A percentile compares a stretch with the other conserved stretches of the same genome.
Evolutionary conservation across 148 eudicot genomes (phyloP).

Genomic region (Amaranthus cruentus): DNA sequence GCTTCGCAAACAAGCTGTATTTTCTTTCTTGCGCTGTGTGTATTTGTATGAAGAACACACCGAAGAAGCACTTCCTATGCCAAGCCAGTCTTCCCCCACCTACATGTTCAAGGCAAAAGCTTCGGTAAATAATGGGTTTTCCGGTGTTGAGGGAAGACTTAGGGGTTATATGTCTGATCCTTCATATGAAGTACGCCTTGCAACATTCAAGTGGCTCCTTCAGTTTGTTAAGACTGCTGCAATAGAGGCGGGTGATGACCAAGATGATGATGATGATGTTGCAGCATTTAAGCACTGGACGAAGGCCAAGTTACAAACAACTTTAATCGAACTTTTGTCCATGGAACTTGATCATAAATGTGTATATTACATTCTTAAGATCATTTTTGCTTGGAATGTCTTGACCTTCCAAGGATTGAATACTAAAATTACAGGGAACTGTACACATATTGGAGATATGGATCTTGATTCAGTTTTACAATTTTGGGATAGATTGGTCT

Average conservation of each 20-base stretch:
- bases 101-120: slow-evolving; percentile 22
- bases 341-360: slow-evolving; percentile 81
- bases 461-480: slow-evolving; percentile 44
- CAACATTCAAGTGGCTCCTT: slow-evolving; percentile 85
- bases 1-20: slow-evolving; percentile 80
- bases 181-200: slow-evolving; percentile 88
- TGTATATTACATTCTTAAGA: slow-evolving; percentile 60
- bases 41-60: slow-evolving; percentile 43
- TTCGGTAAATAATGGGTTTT: slow-evolving; percentile 29
- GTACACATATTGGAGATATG: slow-evolving; percentile 50
- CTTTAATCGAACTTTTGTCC: slow-evolving; percentile 44
- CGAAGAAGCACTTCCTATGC: slow-evolving; percentile 36
- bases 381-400: slow-evolving; percentile 70
- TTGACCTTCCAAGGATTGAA: slow-evolving; percentile 36
- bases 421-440: slow-evolving; percentile 17
- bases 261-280: slow-evolving; percentile 17
- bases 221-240: slow-evolving; percentile 46
- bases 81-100: slow-evolving; percentile 24
- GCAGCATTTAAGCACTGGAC: slow-evolving; percentile 37
- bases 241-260: slow-evolving; percentile 27
- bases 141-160: slow-evolving; percentile 44
- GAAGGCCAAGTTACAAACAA: slow-evolving; percentile 54
- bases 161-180: slow-evolving; percentile 55
- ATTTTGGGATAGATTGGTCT: slow-evolving; percentile 69
- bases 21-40: slow-evolving; percentile 68